Base-by-base conservation (phyloP, 2,329 filamentous ascomycete species). In the Pseudocercospora musae region DNA sequence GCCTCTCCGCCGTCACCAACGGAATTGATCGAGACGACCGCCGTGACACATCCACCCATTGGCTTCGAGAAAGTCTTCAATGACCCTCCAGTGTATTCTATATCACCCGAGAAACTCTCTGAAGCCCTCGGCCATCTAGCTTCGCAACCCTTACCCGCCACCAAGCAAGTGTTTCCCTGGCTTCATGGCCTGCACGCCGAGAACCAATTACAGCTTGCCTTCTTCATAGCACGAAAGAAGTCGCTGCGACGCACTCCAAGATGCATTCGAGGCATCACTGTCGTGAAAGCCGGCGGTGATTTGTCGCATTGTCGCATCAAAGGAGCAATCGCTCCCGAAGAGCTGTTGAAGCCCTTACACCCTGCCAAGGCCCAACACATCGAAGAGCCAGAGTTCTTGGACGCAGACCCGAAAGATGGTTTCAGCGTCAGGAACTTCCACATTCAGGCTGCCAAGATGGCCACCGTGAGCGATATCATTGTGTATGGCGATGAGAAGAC, bases 351-450 rank as follows among this genome's bases (percentile, higher is more conserved):
- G 40, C 70, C 80, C 0, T 74, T 60, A 15, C 61, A 61, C 13
- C 53, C 48, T 9, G 62, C 56, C 3, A 67, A 66, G 57, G 62
- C 67, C 33, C 37, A 69, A 48, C 64, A 76, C 2, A 73, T 71
- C n/a, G 73, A 77, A n/a, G 76, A 80, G 11, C 77, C 78, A 23
- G 82, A 87, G 21, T 96, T 99, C 72, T 79, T 92, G 64, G 91
- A 96, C 48, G 84, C 89, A 44, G 95, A 99, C 72, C 95, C 95
- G 1, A 85, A 81, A 60, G 91, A 96, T 68, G 95, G 95, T 8
- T 98, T 98, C 74, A 96, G 92, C 4, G 93, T 98, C 48, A 87
- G 95, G 50, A 98, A 98, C 75, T 99, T 99, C 73, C 94, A 98
- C 71, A 98, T 98, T 42, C 95, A 99, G 76, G 85, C 91, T 0